These are phyloP conservation scores for Asterophora lycoperdoides DNA, from an alignment of 768 basidiomycete genomes.

Conservation along the genomic window DNA sequence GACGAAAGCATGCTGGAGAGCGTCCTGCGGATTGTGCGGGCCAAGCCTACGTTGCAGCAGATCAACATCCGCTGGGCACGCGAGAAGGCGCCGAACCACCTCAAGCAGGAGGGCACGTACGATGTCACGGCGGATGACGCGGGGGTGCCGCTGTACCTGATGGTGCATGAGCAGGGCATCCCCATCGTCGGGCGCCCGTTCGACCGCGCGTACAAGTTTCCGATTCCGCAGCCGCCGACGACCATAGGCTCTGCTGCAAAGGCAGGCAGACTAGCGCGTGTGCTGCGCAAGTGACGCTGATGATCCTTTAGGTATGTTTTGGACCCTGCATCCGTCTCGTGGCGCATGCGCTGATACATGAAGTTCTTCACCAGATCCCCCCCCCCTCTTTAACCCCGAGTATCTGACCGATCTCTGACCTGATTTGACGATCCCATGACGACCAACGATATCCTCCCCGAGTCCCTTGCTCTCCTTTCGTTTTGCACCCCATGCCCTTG, in stretches of 20 bases:
- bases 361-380: no score
- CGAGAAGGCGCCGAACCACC: slow-evolving; percentile 42
- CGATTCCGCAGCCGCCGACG: background rate
- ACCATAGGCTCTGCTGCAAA: background rate
- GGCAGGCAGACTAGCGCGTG: background rate
- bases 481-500: no score
- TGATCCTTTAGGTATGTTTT: background rate
- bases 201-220: slow-evolving; percentile 27
- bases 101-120: slow-evolving; percentile 45
- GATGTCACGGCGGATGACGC: slow-evolving; percentile 27
- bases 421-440: no score
- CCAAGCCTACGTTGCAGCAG: slow-evolving; percentile 32
- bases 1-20: slow-evolving; percentile 44
- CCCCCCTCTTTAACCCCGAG: no score
- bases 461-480: no score
- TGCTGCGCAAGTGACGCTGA: background rate
- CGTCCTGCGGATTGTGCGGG: slow-evolving; percentile 33
- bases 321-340: no score
- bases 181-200: slow-evolving; percentile 38
- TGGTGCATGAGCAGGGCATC: slow-evolving; percentile 38
- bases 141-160: slow-evolving; percentile 23
- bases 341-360: no score
- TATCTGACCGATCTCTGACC: no score
- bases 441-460: no score
- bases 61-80: slow-evolving; percentile 47